Conservation (phyloP, 2,329 filamentous ascomycete genomes). For the Sporothrix euskadiensis region DNA sequence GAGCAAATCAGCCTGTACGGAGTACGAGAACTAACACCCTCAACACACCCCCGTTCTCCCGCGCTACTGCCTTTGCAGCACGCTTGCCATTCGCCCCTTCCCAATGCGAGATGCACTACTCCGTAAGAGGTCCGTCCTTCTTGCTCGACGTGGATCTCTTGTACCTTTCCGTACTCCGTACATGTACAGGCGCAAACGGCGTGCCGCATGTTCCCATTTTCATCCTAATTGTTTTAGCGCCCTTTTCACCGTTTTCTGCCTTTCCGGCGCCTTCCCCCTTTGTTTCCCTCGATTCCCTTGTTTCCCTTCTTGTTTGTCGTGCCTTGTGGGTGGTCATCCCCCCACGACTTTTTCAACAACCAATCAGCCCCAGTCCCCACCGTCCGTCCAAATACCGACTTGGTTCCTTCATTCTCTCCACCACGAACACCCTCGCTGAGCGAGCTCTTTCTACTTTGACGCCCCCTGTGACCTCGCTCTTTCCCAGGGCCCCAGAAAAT, state of each 20-base stretch:
- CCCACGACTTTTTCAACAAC: slow-evolving; percentile 12
- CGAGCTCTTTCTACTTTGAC: neutral
- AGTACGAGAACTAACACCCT: too few species aligned
- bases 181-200: slow-evolving; percentile 1
- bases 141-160: neutral
- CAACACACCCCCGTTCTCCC: neutral
- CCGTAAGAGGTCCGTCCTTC: neutral
- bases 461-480: slow-evolving; percentile 5
- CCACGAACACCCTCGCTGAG: neutral
- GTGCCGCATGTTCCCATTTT: neutral
- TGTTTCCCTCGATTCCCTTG: slow-evolving; percentile 1
- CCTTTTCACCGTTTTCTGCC: neutral
- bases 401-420: neutral
- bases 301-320: neutral
- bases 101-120: neutral
- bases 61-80: slow-evolving; percentile 15
- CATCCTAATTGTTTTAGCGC: slow-evolving; percentile 1
- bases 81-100: slow-evolving; percentile 21
- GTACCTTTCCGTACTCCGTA: neutral
- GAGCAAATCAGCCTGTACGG: neutral
- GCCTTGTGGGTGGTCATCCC: slow-evolving; percentile 16
- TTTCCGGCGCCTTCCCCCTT: neutral
- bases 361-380: slow-evolving; percentile 18
- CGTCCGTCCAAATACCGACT: slow-evolving; percentile 19
- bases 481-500: slow-evolving; percentile 23